A percentile compares a stretch with the other conserved stretches of the same genome.
phyloP scores from a whole-genome alignment of 2,329 filamentous ascomycete genomes.

The Cordyceps tenuipes region DNA sequence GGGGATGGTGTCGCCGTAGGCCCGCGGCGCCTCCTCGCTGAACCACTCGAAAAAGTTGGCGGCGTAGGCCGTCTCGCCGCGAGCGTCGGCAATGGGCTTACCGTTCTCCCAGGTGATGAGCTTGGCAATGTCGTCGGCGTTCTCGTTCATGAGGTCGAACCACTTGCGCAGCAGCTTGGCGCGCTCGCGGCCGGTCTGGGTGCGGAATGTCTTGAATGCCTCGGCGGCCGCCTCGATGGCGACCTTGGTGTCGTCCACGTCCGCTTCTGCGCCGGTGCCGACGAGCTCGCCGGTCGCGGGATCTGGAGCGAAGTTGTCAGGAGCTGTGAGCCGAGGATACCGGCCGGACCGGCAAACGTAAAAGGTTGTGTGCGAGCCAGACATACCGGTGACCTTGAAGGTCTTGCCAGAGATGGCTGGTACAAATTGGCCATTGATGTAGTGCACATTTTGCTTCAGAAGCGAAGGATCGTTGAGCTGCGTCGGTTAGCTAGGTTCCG shows the following conservation, averaged over 20 bases:
- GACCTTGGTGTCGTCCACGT: constrained; percentile 63
- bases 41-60: constrained; percentile 77
- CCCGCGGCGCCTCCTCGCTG: constrained; percentile 65
- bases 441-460: constrained; percentile 73
- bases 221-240: constrained; percentile 78
- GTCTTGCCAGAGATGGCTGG: constrained; percentile 79
- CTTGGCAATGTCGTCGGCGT: constrained; percentile 70
- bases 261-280: constrained; percentile 78
- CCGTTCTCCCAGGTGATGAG: constrained; percentile 88
- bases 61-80: constrained; percentile 64
- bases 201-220: constrained; percentile 64
- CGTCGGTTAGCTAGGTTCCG: neutral
- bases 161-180: constrained; percentile 67
- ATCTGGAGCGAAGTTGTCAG: constrained; percentile 42
- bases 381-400: constrained; percentile 69
- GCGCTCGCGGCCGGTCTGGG: constrained; percentile 65
- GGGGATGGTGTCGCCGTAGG: constrained; percentile 68
- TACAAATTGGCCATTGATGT: constrained; percentile 91
- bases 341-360: neutral
- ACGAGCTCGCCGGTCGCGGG: constrained; percentile 76
- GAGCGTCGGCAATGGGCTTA: constrained; percentile 70
- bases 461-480: constrained; percentile 73
- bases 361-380: neutral
- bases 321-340: neutral
- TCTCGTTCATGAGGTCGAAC: constrained; percentile 73